These are phyloP conservation scores for Aureobasidium sp. DNA, from an alignment of 2,329 filamentous ascomycete genomes.

Conservation along the genomic window DNA sequence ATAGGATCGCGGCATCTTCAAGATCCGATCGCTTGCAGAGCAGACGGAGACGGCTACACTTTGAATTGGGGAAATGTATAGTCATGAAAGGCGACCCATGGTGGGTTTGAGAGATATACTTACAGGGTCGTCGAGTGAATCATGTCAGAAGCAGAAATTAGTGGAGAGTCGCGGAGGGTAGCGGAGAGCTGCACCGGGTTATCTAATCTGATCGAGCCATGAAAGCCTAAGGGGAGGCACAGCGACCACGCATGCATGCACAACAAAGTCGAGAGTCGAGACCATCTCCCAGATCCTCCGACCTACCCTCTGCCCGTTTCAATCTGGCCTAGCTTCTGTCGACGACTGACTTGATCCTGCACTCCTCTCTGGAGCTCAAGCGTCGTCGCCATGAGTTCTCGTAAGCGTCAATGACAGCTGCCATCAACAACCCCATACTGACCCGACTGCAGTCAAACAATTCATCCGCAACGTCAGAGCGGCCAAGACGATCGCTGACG, in stretches of 20 bases:
- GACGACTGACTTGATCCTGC: background rate
- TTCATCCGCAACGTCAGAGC: constrained; percentile 99
- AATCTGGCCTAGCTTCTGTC: background rate
- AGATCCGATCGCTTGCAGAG: background rate
- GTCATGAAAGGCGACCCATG: background rate
- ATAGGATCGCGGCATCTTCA: background rate
- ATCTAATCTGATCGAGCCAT: background rate
- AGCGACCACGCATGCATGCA: background rate
- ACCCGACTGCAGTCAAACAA: constrained; percentile 72
- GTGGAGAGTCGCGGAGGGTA: too few species aligned
- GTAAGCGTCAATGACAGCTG: constrained; percentile 33
- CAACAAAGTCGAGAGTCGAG: constrained; percentile 4
- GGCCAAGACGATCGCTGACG: constrained; percentile 97
- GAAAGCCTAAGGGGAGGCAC: background rate
- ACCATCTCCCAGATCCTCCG: background rate
- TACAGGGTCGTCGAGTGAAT: background rate
- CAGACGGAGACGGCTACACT: background rate
- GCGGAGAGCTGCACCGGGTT: background rate
- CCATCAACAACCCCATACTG: constrained; percentile 17
- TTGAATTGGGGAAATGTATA: background rate
- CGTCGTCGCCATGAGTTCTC: constrained; percentile 49
- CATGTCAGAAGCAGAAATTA: background rate
- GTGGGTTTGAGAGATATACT: background rate
- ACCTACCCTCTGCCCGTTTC: background rate
- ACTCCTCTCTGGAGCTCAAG: constrained; percentile 37